Conservation (phyloP, 2,329 filamentous ascomycete species). For the Decorospora gaudefroyi region DNA sequence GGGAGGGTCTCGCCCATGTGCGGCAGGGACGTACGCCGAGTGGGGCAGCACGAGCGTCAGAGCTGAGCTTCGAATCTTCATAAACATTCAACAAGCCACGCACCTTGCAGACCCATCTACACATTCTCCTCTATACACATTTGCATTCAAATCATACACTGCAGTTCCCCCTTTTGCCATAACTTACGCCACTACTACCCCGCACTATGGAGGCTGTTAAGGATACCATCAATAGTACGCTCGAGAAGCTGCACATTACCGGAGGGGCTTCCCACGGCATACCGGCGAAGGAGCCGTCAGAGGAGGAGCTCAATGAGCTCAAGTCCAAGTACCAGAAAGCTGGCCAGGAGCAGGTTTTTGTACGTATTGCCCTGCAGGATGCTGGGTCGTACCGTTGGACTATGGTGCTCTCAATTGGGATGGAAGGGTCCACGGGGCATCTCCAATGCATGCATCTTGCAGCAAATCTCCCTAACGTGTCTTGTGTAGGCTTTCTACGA, state of each 20-base stretch:
- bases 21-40: conserved; percentile 32
- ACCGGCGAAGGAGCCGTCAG: conserved; percentile 59
- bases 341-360: conserved; percentile 79
- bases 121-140: background rate
- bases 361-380: conserved; percentile 3
- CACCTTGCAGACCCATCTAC: too few species aligned
- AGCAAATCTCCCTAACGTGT: too few species aligned
- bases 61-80: conserved; percentile 22
- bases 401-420: too few species aligned
- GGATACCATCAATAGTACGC: conserved; percentile 48
- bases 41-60: conserved; percentile 36
- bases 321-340: conserved; percentile 74
- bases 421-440: too few species aligned
- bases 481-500: conserved; percentile 77
- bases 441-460: too few species aligned
- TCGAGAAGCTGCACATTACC: conserved; percentile 51
- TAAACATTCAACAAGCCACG: conserved; percentile 10
- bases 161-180: background rate
- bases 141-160: conserved; percentile 1
- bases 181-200: conserved; percentile 14
- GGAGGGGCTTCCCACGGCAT: conserved; percentile 37
- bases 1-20: conserved; percentile 21
- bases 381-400: background rate
- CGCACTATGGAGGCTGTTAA: conserved; percentile 49
- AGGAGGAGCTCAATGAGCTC: conserved; percentile 69